Evolutionary conservation across 2,329 filamentous ascomycete species (phyloP).

Genomic region (Stemphylium beticola): DNA sequence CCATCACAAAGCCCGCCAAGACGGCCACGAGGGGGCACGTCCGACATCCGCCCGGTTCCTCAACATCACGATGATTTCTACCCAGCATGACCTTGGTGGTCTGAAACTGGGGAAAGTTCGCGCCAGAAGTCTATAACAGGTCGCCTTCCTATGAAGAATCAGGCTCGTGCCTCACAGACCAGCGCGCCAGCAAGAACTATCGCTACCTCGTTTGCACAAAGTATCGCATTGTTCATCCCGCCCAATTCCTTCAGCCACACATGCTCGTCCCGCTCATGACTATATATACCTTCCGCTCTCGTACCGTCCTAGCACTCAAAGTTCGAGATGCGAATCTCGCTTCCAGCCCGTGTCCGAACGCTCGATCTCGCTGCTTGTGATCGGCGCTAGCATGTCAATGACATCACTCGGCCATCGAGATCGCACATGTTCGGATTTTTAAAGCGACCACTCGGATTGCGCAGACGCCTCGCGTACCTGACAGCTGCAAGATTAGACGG

Average conservation of each 20-base stretch:
- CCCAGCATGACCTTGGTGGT: not conserved
- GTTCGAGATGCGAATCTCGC: not conserved
- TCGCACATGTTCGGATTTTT: not conserved
- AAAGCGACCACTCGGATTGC: constrained; percentile 8
- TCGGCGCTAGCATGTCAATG: constrained; percentile 14
- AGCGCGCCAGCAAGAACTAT: not conserved
- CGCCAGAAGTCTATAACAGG: not conserved
- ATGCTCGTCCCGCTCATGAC: not conserved
- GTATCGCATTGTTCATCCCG: too few relatives aligned
- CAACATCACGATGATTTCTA: not conserved
- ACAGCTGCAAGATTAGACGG: constrained; percentile 2
- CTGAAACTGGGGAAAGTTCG: not conserved
- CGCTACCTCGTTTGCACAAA: too few relatives aligned
- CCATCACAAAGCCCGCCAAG: not conserved
- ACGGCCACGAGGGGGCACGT: not conserved
- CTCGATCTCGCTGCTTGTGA: constrained; percentile 5
- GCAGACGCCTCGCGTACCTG: constrained; percentile 13
- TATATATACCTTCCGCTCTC: too few relatives aligned
- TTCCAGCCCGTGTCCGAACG: not conserved
- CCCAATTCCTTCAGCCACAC: too few relatives aligned
- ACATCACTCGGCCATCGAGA: constrained; percentile 12
- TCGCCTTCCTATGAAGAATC: not conserved
- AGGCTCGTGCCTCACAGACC: too few relatives aligned
- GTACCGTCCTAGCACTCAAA: not conserved
- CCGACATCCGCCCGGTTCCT: not conserved